Evolutionary conservation across 1,139 yeast genomes (phyloP), one percentile per base, ranked within the genome.

Genomic region (Suhomyces bolitotheri): DNA sequence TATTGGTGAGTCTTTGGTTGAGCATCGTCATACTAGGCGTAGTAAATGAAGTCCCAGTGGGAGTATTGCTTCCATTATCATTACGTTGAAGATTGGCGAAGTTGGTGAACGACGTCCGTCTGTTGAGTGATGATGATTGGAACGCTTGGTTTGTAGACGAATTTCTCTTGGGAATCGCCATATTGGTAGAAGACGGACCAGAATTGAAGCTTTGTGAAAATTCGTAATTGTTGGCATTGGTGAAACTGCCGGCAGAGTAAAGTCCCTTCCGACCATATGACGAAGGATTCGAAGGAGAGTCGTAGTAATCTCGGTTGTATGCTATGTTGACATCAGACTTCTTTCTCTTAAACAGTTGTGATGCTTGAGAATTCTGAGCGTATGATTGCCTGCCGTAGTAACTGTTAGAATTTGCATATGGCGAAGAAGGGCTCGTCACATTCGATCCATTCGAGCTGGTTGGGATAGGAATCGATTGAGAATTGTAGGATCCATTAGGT

Each of bases 331-430:
- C 45, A 31, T 69, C 75, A 0, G 72, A 62, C 53, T 68, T 70
- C 43, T 69, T 69, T 22, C 76, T 46, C 51, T 71, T 71, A 46
- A 67, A 68, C 36, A 56, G 68, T 47, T 62, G 67, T 12, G 19
- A 27, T 7, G 21, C 20, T 13, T 30, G 33, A 4, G 28, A 15
- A 1, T 24, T 17, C 6, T 15, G 30, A 4, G 34, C 25, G 10
- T 12, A 19, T 7, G 35, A 19, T 16, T 34, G 41, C 22, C 34
- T 38, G 10, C 30, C 32, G 40, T 51, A 45, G 34, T 49, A 54
- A 19, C 45, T 36, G 4, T 27, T 29, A 28, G 45, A 25, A 13
- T 29, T 33, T 15, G 30, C 33, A 30, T 41, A 59, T 10, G 69
- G 66, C 4, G 65, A 55, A 2, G 54, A 29, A 2, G 58, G 53